A percentile compares a stretch with the other conserved stretches of the same genome.
These are phyloP conservation scores for Glycyrrhiza uralensis DNA, from an alignment of 306 rosid species.

Conservation along the genomic window DNA sequence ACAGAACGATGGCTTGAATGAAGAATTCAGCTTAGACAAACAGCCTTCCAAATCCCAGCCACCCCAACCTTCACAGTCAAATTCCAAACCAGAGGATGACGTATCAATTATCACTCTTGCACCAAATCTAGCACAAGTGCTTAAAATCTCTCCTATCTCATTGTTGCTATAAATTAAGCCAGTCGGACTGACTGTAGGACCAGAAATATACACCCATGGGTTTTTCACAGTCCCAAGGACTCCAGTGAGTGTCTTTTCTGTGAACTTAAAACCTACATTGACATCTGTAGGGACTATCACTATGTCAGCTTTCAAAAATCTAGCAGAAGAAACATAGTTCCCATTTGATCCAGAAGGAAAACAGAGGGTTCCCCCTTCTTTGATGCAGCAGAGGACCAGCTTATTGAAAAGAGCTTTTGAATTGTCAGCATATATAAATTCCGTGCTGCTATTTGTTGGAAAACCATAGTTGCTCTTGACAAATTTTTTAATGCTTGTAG, in stretches of 20 bases:
- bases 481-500: slow-evolving; percentile 62
- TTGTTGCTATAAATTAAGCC: slow-evolving; percentile 73
- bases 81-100: slow-evolving; percentile 94
- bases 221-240: slow-evolving; percentile 55
- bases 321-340: slow-evolving; percentile 81
- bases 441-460: slow-evolving; percentile 53
- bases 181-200: slow-evolving; percentile 91
- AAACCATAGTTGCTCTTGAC: slow-evolving; percentile 74
- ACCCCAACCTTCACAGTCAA: slow-evolving; percentile 67
- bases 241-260: slow-evolving; percentile 51
- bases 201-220: slow-evolving; percentile 94
- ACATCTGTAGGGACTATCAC: slow-evolving; percentile 59
- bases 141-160: slow-evolving; percentile 64
- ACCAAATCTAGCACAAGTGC: slow-evolving; percentile 70
- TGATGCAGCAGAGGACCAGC: slow-evolving; percentile 81
- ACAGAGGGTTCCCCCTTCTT: slow-evolving; percentile 94
- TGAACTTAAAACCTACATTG: slow-evolving; percentile 67
- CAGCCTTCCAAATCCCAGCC: slow-evolving; percentile 76
- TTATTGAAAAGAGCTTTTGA: slow-evolving; percentile 80
- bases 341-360: slow-evolving; percentile 93
- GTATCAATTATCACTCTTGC: slow-evolving; percentile 90
- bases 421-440: slow-evolving; percentile 70
- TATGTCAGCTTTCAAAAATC: slow-evolving; percentile 69
- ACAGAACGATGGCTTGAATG: slow-evolving; percentile 55
- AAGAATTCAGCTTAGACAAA: slow-evolving; percentile 52